These are phyloP conservation scores for Noccaea bulbosa DNA, from an alignment of 345 rosid species.

Conservation along the genomic window DNA sequence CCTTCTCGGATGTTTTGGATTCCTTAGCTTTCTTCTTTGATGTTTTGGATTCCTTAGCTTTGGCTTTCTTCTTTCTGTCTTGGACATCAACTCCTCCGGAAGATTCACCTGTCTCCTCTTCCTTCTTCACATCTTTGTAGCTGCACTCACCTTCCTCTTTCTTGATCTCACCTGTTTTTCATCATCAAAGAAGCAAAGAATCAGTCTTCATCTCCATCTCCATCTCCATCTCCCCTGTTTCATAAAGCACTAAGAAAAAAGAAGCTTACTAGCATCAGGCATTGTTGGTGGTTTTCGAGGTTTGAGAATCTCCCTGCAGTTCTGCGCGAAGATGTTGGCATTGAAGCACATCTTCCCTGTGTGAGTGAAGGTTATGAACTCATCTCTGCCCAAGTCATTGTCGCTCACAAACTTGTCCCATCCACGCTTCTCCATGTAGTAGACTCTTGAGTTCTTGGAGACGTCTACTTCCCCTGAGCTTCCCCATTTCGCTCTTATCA, in stretches of 20 bases:
- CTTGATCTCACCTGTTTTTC: slow-evolving; percentile 30
- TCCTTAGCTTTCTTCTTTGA: slow-evolving; percentile 1
- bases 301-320: slow-evolving; percentile 4
- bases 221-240: background rate
- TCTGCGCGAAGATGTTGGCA: slow-evolving; percentile 27
- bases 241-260: background rate
- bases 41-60: background rate
- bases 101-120: slow-evolving; percentile 22
- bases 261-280: slow-evolving; percentile 3
- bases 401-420: slow-evolving; percentile 43
- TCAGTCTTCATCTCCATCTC: slow-evolving; percentile 2
- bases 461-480: slow-evolving; percentile 26
- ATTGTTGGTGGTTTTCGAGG: background rate
- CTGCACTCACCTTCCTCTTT: slow-evolving; percentile 14
- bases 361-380: slow-evolving; percentile 36
- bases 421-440: slow-evolving; percentile 39
- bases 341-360: slow-evolving; percentile 20
- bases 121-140: slow-evolving; percentile 32
- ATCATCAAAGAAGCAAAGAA: slow-evolving; percentile 10
- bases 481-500: slow-evolving; percentile 30
- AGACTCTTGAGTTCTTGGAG: slow-evolving; percentile 19
- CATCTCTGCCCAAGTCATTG: slow-evolving; percentile 35
- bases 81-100: background rate
- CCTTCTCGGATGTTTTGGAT: background rate
- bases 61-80: background rate